A percentile compares a stretch with the other conserved stretches of the same genome.
These are phyloP conservation scores for Myxozyma vanderwaltii DNA, from an alignment of 805 yeast species.

Conservation along the genomic window DNA sequence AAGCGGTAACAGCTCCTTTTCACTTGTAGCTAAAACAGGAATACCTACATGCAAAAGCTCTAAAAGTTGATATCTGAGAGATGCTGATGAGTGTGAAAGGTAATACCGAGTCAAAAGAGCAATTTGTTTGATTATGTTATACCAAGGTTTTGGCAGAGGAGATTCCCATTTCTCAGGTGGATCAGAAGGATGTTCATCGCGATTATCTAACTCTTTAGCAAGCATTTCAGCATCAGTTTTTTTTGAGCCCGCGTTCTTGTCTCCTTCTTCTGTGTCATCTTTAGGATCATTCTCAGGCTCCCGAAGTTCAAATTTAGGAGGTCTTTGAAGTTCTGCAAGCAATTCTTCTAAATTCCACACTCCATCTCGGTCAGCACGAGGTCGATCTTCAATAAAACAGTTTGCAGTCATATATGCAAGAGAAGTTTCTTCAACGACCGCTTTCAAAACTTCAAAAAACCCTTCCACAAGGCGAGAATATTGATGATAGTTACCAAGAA, in stretches of 20 bases:
- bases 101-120: slow-evolving; percentile 68
- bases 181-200: slow-evolving; percentile 35
- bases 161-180: slow-evolving; percentile 60
- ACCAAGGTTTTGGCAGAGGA: slow-evolving; percentile 63
- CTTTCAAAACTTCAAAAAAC: slow-evolving; percentile 69
- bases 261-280: slow-evolving; percentile 5
- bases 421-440: slow-evolving; percentile 49
- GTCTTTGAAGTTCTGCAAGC: slow-evolving; percentile 33
- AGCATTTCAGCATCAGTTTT: slow-evolving; percentile 39
- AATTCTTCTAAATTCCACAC: slow-evolving; percentile 35
- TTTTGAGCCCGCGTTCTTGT: neutral
- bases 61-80: slow-evolving; percentile 60
- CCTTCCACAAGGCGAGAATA: slow-evolving; percentile 72
- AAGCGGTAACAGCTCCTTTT: slow-evolving; percentile 51
- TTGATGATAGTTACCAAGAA: slow-evolving; percentile 84
- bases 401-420: neutral
- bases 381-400: slow-evolving; percentile 15
- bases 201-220: slow-evolving; percentile 43
- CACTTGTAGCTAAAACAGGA: slow-evolving; percentile 58
- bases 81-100: slow-evolving; percentile 65
- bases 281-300: slow-evolving; percentile 14
- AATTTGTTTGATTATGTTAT: slow-evolving; percentile 60
- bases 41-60: slow-evolving; percentile 49
- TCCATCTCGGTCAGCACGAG: slow-evolving; percentile 19
- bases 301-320: slow-evolving; percentile 39